Evolutionary conservation across 163 green algal species (phyloP).

Genomic region (Prototheca wickerhamii): DNA sequence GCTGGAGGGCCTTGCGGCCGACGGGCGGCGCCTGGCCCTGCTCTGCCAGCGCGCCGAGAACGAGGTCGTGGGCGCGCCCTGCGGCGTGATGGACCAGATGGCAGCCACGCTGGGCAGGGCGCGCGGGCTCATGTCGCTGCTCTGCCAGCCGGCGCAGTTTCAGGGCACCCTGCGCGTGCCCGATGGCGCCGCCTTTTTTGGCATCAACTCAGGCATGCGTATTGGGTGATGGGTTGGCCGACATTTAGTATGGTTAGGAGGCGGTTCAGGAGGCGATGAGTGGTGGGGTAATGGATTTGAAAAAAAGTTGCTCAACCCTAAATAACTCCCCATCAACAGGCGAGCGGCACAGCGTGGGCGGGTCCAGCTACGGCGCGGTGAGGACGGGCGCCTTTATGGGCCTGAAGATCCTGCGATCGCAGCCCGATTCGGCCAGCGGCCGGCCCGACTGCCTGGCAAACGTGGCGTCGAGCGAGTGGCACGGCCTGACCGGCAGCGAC

Average conservation of each 20-base stretch:
- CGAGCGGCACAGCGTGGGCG: slow-evolving; percentile 72
- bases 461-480: slow-evolving; percentile 43
- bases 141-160: slow-evolving; percentile 75
- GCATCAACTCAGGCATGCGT: slow-evolving; percentile 67
- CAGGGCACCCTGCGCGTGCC: slow-evolving; percentile 55
- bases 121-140: slow-evolving; percentile 63
- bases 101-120: slow-evolving; percentile 51
- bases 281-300: background rate
- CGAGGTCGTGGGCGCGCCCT: slow-evolving; percentile 77
- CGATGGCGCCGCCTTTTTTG: slow-evolving; percentile 61
- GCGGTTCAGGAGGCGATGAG: background rate
- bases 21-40: slow-evolving; percentile 57
- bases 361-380: slow-evolving; percentile 75
- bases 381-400: slow-evolving; percentile 86
- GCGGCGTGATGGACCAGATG: slow-evolving; percentile 95
- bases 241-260: background rate
- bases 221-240: background rate
- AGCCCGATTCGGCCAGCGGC: background rate
- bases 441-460: slow-evolving; percentile 44
- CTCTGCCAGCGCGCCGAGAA: slow-evolving; percentile 91
- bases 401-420: slow-evolving; percentile 39
- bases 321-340: slow-evolving; percentile 19
- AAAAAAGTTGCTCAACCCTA: background rate
- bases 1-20: slow-evolving; percentile 16
- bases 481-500: background rate